These are phyloP conservation scores for Purpureocillium lavendulum DNA, from an alignment of 2,329 filamentous ascomycete species.

Conservation along the genomic window DNA sequence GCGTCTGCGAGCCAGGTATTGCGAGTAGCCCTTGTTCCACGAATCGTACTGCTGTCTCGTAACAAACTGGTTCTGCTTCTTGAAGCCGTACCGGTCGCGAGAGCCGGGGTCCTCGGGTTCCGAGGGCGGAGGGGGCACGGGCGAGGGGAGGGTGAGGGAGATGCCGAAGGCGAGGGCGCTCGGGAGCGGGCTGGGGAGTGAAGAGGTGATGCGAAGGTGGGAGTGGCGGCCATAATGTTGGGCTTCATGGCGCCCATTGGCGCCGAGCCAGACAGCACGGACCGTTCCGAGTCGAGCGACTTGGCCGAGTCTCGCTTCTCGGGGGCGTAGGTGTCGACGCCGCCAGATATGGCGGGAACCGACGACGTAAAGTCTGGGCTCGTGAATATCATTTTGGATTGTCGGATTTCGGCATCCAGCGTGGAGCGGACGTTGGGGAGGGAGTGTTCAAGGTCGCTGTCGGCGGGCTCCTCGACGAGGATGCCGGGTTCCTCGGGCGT, in stretches of 20 bases:
- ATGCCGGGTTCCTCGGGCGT: conserved; percentile 3
- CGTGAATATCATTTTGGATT: conserved; percentile 31
- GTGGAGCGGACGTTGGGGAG: conserved; percentile 16
- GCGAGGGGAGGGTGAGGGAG: conserved; percentile 8
- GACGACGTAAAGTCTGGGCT: conserved; percentile 29
- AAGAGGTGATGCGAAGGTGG: not conserved
- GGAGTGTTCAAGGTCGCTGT: conserved; percentile 9
- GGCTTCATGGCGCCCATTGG: conserved; percentile 5
- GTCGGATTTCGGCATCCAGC: conserved; percentile 28
- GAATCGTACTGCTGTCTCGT: conserved; percentile 68
- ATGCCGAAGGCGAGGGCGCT: conserved; percentile 3
- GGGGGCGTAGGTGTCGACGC: conserved; percentile 15
- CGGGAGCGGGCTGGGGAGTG: not conserved
- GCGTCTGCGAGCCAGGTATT: conserved; percentile 64
- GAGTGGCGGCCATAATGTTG: conserved; percentile 1
- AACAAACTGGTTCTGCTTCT: conserved; percentile 76
- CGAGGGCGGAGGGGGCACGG: conserved; percentile 14
- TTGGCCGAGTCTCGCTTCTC: conserved; percentile 45
- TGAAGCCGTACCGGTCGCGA: conserved; percentile 86
- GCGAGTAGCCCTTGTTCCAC: conserved; percentile 69
- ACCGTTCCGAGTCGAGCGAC: conserved; percentile 30
- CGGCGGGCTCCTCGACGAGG: conserved; percentile 7
- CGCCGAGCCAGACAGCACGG: conserved; percentile 14
- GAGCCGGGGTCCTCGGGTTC: conserved; percentile 39
- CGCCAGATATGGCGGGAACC: conserved; percentile 27